Evolutionary conservation across 202 grass and related monocot species (phyloP).

Genomic region (Digitaria exilis): DNA sequence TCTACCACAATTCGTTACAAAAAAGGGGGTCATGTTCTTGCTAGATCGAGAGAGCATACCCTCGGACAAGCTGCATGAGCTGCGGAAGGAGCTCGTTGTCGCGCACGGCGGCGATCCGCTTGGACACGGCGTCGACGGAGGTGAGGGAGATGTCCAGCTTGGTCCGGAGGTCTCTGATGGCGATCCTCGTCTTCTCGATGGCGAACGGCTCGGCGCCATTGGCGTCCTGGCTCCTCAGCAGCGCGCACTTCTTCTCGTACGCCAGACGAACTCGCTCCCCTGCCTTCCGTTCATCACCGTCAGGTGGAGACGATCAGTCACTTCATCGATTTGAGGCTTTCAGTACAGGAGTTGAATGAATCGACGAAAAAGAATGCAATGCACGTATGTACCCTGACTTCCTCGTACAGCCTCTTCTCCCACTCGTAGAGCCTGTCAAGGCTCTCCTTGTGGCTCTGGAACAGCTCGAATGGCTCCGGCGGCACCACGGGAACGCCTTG

Average conservation of each 20-base stretch:
- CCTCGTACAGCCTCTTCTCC: constrained; percentile 90
- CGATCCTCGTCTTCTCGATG: constrained; percentile 71
- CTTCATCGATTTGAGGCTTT: not conserved
- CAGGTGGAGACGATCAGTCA: not conserved
- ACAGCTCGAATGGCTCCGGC: constrained; percentile 65
- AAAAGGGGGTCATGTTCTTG: no score
- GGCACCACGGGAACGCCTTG: constrained; percentile 43
- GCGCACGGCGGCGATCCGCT: constrained; percentile 60
- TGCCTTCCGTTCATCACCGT: constrained; percentile 38
- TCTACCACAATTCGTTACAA: no score
- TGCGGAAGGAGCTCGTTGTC: constrained; percentile 79
- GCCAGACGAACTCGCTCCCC: constrained; percentile 61
- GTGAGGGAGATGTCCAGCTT: constrained; percentile 76
- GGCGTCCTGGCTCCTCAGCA: constrained; percentile 75
- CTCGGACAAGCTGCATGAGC: constrained; percentile 61
- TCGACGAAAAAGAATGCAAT: no score
- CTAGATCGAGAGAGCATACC: no score
- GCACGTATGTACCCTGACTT: constrained; percentile 63
- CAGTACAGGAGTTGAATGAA: not conserved
- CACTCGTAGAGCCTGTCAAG: constrained; percentile 79
- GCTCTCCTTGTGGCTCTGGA: constrained; percentile 88
- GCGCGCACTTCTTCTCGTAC: constrained; percentile 87
- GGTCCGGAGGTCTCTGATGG: constrained; percentile 78
- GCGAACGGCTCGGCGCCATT: constrained; percentile 72
- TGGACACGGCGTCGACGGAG: constrained; percentile 67